Conservation (phyloP, 768 basidiomycete species). For the Leccinellum albellum region DNA sequence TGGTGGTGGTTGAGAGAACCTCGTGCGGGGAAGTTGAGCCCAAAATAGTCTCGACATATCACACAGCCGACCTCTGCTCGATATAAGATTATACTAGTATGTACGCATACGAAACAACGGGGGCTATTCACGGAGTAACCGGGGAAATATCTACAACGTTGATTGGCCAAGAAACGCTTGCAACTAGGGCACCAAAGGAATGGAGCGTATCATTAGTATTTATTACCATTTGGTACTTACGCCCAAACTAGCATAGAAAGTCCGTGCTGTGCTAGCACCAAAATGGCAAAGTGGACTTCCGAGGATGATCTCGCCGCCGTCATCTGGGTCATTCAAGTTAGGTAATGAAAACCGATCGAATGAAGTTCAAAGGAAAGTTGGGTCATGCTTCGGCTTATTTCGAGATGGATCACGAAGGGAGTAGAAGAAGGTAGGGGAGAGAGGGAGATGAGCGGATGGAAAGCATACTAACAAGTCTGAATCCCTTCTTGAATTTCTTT, state of each 20-base stretch:
- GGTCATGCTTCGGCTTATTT: background rate
- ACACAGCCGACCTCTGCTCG: background rate
- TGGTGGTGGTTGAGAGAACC: background rate
- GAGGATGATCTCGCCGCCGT: no score
- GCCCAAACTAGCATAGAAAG: slow-evolving; percentile 20
- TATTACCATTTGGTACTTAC: slow-evolving; percentile 14
- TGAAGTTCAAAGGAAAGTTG: background rate
- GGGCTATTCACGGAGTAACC: slow-evolving; percentile 9
- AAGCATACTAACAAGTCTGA: slow-evolving; percentile 3
- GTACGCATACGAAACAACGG: background rate
- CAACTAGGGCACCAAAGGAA: slow-evolving; percentile 28
- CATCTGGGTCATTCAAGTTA: no score
- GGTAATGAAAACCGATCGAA: no score
- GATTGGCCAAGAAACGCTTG: slow-evolving; percentile 16
- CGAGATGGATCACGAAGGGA: background rate
- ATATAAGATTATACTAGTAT: background rate
- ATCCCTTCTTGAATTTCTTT: slow-evolving; percentile 9
- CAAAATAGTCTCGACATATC: background rate
- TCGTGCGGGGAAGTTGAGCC: background rate
- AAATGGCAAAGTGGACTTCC: no score
- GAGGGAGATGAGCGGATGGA: slow-evolving; percentile 17
- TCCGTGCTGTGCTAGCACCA: background rate
- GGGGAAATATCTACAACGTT: slow-evolving; percentile 5
- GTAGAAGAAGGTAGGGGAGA: slow-evolving; percentile 11
- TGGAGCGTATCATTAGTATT: no score